Percentiles rank a stretch among this genome's conserved stretches.
Conservation (phyloP, 495 filamentous ascomycete genomes). For the Trichoderma virens region DNA sequence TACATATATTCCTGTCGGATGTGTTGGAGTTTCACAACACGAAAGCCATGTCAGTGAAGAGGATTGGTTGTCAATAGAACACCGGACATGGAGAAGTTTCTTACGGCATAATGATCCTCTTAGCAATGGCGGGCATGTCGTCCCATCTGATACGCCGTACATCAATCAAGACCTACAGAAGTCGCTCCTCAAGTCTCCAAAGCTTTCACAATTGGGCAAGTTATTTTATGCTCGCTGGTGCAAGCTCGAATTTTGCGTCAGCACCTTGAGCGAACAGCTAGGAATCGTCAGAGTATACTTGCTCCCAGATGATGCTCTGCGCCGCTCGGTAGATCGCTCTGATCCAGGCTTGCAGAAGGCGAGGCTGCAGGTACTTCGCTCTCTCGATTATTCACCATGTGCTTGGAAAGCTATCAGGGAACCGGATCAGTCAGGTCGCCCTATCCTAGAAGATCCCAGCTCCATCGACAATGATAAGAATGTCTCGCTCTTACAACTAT, state of each 20-base stretch:
- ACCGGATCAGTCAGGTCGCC: slow-evolving; percentile 2
- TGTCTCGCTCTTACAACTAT: slow-evolving; percentile 70
- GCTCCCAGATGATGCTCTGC: slow-evolving; percentile 58
- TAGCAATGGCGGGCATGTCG: neutral
- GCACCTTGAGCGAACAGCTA: slow-evolving; percentile 11
- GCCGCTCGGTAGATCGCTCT: slow-evolving; percentile 36
- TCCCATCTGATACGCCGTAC: neutral
- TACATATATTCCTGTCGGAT: neutral
- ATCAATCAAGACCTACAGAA: neutral
- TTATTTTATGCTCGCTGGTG: slow-evolving; percentile 34
- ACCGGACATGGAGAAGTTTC: neutral
- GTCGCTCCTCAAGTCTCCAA: neutral
- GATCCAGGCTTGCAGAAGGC: slow-evolving; percentile 34
- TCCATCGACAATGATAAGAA: neutral
- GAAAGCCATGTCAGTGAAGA: neutral
- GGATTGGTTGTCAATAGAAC: neutral
- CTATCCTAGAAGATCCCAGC: neutral
- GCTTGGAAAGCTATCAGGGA: slow-evolving; percentile 45
- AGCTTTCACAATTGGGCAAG: slow-evolving; percentile 19
- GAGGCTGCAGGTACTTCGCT: slow-evolving; percentile 44
- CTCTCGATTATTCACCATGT: slow-evolving; percentile 46
- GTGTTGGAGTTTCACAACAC: neutral
- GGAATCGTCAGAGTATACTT: slow-evolving; percentile 52
- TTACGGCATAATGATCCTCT: too few species aligned
- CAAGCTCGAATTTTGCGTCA: slow-evolving; percentile 29